Conservation (phyloP, 2,329 filamentous ascomycete species). For the Emericellopsis atlantica region DNA sequence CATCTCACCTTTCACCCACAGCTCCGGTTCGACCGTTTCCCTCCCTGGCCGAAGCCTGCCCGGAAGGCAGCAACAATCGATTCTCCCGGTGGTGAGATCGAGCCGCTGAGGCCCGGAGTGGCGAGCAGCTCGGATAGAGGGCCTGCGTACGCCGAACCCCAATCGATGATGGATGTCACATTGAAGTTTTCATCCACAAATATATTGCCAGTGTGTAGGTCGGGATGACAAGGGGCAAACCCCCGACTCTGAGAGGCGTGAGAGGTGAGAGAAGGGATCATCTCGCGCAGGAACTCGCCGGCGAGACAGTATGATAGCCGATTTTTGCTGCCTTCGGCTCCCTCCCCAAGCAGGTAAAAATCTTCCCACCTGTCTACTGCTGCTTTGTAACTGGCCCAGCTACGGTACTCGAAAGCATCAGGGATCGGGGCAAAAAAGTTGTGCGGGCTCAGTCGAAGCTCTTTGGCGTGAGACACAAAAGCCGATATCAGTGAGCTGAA, state of each 20-base stretch:
- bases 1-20: conserved; percentile 3
- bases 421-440: conserved; percentile 15
- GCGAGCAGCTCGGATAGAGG: conserved; percentile 4
- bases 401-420: conserved; percentile 9
- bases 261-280: conserved; percentile 9
- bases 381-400: conserved; percentile 6
- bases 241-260: background rate
- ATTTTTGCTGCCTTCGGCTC: conserved; percentile 11
- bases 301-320: conserved; percentile 9
- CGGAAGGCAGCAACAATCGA: background rate
- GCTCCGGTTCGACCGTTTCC: background rate
- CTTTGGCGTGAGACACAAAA: conserved; percentile 6
- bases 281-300: conserved; percentile 10
- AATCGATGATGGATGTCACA: conserved; percentile 12
- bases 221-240: conserved; percentile 9
- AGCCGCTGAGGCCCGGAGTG: conserved; percentile 2
- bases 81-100: background rate
- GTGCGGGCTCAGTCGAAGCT: conserved; percentile 13
- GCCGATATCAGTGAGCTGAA: conserved; percentile 11
- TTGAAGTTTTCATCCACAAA: conserved; percentile 12
- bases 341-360: conserved; percentile 8
- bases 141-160: conserved; percentile 4
- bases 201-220: conserved; percentile 12
- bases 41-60: conserved; percentile 1
- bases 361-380: conserved; percentile 7